Base-by-base conservation (phyloP, 2,329 filamentous ascomycete genomes). In the Tolypocladium pustulatum region DNA sequence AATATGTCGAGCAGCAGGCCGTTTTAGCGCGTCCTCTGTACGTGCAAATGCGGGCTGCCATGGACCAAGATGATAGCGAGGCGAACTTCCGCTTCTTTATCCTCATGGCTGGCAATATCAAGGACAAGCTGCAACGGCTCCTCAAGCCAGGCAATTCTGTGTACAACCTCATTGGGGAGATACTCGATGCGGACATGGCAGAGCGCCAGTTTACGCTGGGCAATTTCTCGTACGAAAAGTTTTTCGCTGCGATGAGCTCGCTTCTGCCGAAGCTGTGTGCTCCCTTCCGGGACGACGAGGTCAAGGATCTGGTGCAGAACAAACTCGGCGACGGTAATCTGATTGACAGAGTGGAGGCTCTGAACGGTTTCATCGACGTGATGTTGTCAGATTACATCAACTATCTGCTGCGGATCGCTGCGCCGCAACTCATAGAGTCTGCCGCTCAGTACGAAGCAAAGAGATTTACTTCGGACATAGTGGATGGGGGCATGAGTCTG, bases 361-460 rank as follows among this genome's bases (percentile, higher is more conserved):
- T 94, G 2, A 82, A 91, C 57, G 82, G 85, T 36, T 88, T 90
- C 64, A 88, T 92, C 58, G 88, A 94, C 66, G 76, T 88, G 40
- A 86, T 93, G 75, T 83, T 89, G 30, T 84, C 90, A 60, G 90
- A 94, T 66, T 91, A 92, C 67, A 87, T 89, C 60, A 94, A 94
- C 69, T 93, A 90, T 67, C 79, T 92, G 65, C 76, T 94, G 55
- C 84, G 86, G 70, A 81, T 87, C 34, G 85, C 86, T 0, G 87
- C 87, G 1, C 88, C 88, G 0, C 83, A 83, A 7, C 79, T 94
- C 57, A 83, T 91, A 57, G 82, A 87, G 62, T 86, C 89, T 62
- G 85, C 88, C 2, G 76, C 85, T 1, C 80, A 84, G 20, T 93
- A 93, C 69, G 90, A 94, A 67, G 80, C 84, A n/a, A 86, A 86